Evolutionary conservation across 1,139 yeast genomes (phyloP).

Genomic region (Yamadazyma sp.): DNA sequence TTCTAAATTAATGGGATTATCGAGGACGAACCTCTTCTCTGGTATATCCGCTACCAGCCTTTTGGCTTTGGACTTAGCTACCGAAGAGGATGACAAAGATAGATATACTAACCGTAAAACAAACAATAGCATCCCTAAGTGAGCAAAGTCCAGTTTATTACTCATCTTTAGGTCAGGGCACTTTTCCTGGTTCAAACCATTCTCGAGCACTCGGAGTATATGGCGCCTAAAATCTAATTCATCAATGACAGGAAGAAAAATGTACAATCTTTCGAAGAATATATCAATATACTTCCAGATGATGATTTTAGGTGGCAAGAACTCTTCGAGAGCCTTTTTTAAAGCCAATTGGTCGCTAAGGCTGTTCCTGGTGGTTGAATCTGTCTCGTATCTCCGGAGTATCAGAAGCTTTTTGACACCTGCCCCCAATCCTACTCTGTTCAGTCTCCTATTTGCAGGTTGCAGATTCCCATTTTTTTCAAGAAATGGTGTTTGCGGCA

Average conservation of each 20-base stretch:
- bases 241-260: constrained; percentile 49
- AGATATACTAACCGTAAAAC: constrained; percentile 24
- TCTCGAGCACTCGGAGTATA: constrained; percentile 20
- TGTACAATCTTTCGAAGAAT: constrained; percentile 44
- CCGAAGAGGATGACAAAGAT: constrained; percentile 14
- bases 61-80: background rate
- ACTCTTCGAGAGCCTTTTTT: constrained; percentile 30
- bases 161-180: constrained; percentile 14
- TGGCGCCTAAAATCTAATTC: constrained; percentile 25
- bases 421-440: no score
- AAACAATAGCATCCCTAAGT: constrained; percentile 22
- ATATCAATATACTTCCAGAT: constrained; percentile 45
- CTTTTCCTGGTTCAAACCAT: constrained; percentile 14
- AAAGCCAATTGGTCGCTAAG: constrained; percentile 13
- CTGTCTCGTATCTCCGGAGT: background rate
- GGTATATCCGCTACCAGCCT: background rate
- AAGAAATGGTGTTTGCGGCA: no score
- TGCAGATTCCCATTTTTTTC: no score
- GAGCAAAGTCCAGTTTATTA: constrained; percentile 23
- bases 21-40: constrained; percentile 9
- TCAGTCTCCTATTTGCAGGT: no score
- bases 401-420: background rate
- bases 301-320: constrained; percentile 40
- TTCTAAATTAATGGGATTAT: constrained; percentile 18
- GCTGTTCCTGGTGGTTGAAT: background rate